phyloP scores from a whole-genome alignment of 768 basidiomycete genomes.

The Guyanaporus albipodus region DNA sequence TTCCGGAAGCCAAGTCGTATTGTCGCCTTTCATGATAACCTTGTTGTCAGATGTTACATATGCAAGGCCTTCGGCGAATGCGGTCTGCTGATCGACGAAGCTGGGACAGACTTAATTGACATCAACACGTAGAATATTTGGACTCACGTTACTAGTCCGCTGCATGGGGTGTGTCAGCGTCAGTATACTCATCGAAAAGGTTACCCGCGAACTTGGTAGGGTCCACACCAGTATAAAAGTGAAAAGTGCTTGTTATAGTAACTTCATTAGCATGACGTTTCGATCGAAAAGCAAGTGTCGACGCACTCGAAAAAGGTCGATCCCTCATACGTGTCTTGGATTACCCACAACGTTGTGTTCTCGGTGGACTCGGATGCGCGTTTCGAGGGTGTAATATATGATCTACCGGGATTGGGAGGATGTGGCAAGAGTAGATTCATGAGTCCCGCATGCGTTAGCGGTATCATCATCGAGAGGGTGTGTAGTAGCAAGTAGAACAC shows the following conservation, averaged over 20 bases:
- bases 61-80: conserved; percentile 50
- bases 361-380: conserved; percentile 11
- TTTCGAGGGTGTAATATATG: conserved; percentile 10
- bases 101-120: conserved; percentile 35
- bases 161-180: conserved; percentile 29
- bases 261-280: conserved; percentile 2
- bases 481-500: conserved; percentile 13
- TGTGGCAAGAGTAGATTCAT: conserved; percentile 2
- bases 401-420: not conserved
- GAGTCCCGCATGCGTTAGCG: conserved; percentile 12
- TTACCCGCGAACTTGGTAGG: conserved; percentile 51
- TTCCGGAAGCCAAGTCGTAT: conserved; percentile 50
- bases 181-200: conserved; percentile 5
- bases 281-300: conserved; percentile 9
- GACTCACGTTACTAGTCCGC: conserved; percentile 70
- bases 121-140: not conserved
- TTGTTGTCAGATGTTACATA: conserved; percentile 54
- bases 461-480: conserved; percentile 9
- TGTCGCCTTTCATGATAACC: conserved; percentile 76
- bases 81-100: conserved; percentile 54
- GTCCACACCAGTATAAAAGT: conserved; percentile 58
- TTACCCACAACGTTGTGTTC: conserved; percentile 57
- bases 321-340: conserved; percentile 64
- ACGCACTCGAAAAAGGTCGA: conserved; percentile 66
- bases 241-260: conserved; percentile 42